Evolutionary conservation across 78 protist species (phyloP), one percentile per base, ranked within the genome.

Genomic region (Planoprotostelium fungivorum): DNA sequence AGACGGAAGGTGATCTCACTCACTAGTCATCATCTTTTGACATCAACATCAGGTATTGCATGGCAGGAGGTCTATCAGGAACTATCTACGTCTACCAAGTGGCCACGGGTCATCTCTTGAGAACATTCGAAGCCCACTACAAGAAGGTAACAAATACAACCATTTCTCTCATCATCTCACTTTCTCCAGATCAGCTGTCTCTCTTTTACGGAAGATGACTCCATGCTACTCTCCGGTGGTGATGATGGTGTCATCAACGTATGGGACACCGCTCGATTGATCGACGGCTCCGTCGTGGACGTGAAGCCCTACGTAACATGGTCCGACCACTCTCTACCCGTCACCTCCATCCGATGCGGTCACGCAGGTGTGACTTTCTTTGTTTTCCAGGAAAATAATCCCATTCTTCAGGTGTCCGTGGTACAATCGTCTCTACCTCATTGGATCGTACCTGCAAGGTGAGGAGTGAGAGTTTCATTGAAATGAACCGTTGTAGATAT

Each of bases 161-260:
- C 73, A 25, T 51, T 51, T 51, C 73, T 25, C 16, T 25, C 73
- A 51, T 51, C 73, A 51, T 16, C 31, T 51, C 73, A 51, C 16
- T 51, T 51, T 5, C 5, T 51, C 73, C 73, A 51, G 73, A 16
- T 51, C 31, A 51, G 16, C 73, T 85, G 89, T 35, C 38, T 92
- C 0, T 29, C 92, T 0, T 92, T 92, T n/a, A 92, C 92, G 1
- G 87, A 86, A 63, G 94, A 92, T 35, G 94, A 92, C 31, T 63
- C 34, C 29, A 87, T 63, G 38, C 84, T 92, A 5, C n/a, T 92
- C 0, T 87, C 90, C 0, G 94, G 89, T 29, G 94, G 94, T 86
- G 94, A 92, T 29, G 94, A 92, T 38, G 94, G 94, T 89, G 84
- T 92, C 29, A 86, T 92, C 16, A 88, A 92, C 85, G 51, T 86